Percentiles rank a stretch among this genome's conserved stretches.
Conservation (phyloP, 2,329 filamentous ascomycete species). For the Chrysosporium queenslandicum region DNA sequence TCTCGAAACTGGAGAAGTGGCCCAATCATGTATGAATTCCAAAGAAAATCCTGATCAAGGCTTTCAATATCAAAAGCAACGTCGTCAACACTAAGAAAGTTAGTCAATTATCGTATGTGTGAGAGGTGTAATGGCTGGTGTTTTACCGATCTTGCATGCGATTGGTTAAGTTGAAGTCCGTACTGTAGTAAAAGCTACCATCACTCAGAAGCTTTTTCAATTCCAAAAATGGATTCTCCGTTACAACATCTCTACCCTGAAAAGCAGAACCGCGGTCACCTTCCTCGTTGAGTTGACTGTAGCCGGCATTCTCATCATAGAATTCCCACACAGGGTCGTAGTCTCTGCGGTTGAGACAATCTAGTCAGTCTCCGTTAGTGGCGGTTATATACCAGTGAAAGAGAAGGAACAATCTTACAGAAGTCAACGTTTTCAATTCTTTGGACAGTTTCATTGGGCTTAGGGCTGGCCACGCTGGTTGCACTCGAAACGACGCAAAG, state of each 20-base stretch:
- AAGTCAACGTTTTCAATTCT: conserved; percentile 82
- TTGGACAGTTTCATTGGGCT: conserved; percentile 81
- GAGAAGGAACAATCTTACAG: conserved; percentile 34
- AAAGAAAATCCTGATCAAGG: conserved; percentile 83
- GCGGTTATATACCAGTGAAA: conserved; percentile 4
- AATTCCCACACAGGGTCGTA: conserved; percentile 64
- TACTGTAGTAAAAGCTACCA: conserved; percentile 95
- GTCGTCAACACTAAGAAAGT: conserved; percentile 53
- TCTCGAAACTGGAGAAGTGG: conserved; percentile 84
- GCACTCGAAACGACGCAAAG: conserved; percentile 78
- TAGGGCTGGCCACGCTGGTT: conserved; percentile 65
- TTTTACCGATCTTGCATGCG: conserved; percentile 73
- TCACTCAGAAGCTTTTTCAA: conserved; percentile 86
- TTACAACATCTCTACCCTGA: conserved; percentile 56
- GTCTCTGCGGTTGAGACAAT: conserved; percentile 76
- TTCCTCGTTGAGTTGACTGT: conserved; percentile 47
- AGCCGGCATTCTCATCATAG: conserved; percentile 39
- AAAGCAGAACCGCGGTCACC: conserved; percentile 41
- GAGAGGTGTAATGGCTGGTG: background rate
- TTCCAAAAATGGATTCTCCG: conserved; percentile 83
- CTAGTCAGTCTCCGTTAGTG: conserved; percentile 31
- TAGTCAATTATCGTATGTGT: conserved; percentile 18
- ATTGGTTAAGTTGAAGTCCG: conserved; percentile 95
- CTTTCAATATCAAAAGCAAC: conserved; percentile 82
- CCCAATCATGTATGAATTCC: conserved; percentile 98